Percentiles rank a stretch among this genome's conserved stretches.
These are phyloP conservation scores for Arthrinium phaeospermum DNA, from an alignment of 2,329 filamentous ascomycete genomes.

Conservation along the genomic window DNA sequence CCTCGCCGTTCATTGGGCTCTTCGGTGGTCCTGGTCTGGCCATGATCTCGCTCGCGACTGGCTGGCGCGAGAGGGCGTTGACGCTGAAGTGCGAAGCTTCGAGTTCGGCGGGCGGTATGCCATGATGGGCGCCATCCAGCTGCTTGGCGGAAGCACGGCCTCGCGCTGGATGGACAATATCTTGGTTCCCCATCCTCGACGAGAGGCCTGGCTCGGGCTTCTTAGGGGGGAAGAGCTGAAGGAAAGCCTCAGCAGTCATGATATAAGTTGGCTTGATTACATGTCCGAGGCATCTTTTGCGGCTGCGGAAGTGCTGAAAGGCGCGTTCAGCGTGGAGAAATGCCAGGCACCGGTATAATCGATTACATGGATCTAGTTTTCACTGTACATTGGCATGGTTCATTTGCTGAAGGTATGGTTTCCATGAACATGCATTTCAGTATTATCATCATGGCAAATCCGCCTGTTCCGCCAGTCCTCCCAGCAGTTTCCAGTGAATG, in stretches of 20 bases:
- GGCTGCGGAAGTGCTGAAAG: neutral
- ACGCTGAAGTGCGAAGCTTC: slow-evolving; percentile 26
- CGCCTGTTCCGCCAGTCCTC: too few species aligned
- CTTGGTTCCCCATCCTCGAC: slow-evolving; percentile 29
- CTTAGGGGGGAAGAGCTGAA: neutral
- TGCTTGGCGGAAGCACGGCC: slow-evolving; percentile 25
- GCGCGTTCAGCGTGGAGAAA: neutral
- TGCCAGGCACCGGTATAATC: neutral
- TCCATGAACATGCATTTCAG: too few species aligned
- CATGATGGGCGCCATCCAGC: slow-evolving; percentile 33
- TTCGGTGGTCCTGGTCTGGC: slow-evolving; percentile 17
- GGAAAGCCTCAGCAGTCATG: neutral
- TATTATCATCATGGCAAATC: too few species aligned
- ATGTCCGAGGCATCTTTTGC: slow-evolving; percentile 5
- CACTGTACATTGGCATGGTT: neutral
- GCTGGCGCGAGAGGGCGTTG: slow-evolving; percentile 27
- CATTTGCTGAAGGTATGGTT: neutral
- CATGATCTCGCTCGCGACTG: slow-evolving; percentile 24
- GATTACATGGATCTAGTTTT: neutral
- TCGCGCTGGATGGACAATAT: slow-evolving; percentile 34
- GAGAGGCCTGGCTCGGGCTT: slow-evolving; percentile 26
- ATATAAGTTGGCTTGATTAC: neutral
- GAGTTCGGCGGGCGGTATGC: slow-evolving; percentile 29
- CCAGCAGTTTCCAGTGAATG: too few species aligned
- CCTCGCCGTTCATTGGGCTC: slow-evolving; percentile 20